Conservation (phyloP, 805 yeast species). For the Jamesozyma hellenica region DNA sequence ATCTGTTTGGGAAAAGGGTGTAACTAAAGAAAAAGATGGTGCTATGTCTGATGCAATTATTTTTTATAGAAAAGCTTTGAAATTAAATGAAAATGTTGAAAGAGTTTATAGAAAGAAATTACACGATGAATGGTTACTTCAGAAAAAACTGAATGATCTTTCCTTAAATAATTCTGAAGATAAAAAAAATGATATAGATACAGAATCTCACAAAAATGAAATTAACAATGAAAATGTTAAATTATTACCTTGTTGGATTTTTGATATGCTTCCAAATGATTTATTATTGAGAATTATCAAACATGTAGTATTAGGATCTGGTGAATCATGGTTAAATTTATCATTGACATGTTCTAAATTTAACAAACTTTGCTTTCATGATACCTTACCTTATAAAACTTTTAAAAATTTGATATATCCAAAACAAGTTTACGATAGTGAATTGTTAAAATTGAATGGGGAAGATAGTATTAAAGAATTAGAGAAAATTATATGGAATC, state of each 20-base stretch:
- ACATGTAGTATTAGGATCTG: conserved; percentile 36
- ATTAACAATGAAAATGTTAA: conserved; percentile 13
- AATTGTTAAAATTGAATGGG: conserved; percentile 31
- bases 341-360: conserved; percentile 49
- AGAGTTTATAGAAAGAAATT: conserved; percentile 50
- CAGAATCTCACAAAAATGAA: conserved; percentile 7
- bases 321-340: conserved; percentile 57
- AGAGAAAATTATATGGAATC: conserved; percentile 35
- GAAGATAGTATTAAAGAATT: conserved; percentile 26
- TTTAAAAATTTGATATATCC: conserved; percentile 45
- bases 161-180: background rate
- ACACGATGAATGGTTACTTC: conserved; percentile 34
- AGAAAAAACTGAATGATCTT: conserved; percentile 11
- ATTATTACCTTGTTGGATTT: conserved; percentile 32
- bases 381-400: conserved; percentile 40
- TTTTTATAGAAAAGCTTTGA: conserved; percentile 62
- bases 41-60: conserved; percentile 73
- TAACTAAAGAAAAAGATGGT: conserved; percentile 62
- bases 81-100: conserved; percentile 49
- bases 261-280: conserved; percentile 47
- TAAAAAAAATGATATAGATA: conserved; percentile 3
- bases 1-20: conserved; percentile 56
- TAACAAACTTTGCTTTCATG: conserved; percentile 47
- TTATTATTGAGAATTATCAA: conserved; percentile 43
- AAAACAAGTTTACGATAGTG: conserved; percentile 41